Evolutionary conservation across 495 filamentous ascomycete species (phyloP).

Genomic region (Neurospora terricola): DNA sequence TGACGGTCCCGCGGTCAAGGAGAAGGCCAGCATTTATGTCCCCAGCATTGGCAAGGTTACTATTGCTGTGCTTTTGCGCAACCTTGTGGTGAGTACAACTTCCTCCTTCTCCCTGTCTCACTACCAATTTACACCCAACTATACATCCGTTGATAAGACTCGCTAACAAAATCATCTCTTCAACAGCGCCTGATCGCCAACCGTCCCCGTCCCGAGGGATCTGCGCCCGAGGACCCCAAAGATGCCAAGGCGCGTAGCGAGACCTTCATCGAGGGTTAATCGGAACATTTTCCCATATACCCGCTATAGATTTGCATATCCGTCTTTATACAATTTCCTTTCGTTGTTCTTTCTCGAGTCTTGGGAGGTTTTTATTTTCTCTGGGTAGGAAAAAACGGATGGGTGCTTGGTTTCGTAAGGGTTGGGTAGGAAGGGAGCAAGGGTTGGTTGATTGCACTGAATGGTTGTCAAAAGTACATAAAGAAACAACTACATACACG

Average conservation of each 20-base stretch:
- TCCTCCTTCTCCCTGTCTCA: background rate
- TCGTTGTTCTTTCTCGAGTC: background rate
- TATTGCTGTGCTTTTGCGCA: constrained; percentile 81
- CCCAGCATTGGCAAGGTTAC: constrained; percentile 97
- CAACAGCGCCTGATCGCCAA: constrained; percentile 34
- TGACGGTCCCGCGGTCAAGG: constrained; percentile 65
- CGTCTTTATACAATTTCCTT: background rate
- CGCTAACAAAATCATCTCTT: background rate
- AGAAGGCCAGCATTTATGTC: constrained; percentile 93
- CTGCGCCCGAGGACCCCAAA: constrained; percentile 18
- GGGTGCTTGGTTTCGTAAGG: background rate
- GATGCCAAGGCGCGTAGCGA: constrained; percentile 27
- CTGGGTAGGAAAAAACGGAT: background rate
- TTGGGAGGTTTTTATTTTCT: background rate
- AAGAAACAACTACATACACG: background rate
- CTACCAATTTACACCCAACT: background rate
- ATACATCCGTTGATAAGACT: background rate
- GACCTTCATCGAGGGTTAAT: constrained; percentile 26
- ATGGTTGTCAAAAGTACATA: background rate
- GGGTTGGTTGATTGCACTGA: background rate
- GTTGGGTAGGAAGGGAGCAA: background rate
- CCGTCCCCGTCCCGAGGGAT: constrained; percentile 18
- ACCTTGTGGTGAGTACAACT: constrained; percentile 60
- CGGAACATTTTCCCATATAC: background rate
- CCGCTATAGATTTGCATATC: background rate